Conservation (phyloP, 2,329 filamentous ascomycete genomes). For the Trichoderma brevicompactum region DNA sequence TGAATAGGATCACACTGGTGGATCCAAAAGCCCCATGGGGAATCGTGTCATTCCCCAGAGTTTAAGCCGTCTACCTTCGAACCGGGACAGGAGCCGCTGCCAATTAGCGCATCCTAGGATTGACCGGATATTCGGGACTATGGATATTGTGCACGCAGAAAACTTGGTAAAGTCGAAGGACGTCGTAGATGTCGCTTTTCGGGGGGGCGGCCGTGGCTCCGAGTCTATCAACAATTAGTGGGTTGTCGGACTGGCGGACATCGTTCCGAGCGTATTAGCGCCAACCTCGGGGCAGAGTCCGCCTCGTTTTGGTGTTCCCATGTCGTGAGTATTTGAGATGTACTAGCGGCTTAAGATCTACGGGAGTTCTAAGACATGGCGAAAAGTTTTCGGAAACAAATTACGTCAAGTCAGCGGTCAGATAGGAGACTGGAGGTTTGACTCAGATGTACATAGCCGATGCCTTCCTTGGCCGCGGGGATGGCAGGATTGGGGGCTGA, state of each 20-base stretch:
- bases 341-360: neutral
- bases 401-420: neutral
- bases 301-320: neutral
- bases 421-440: neutral
- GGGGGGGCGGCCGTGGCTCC: neutral
- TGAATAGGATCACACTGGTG: neutral
- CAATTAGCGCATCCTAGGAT: neutral
- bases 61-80: neutral
- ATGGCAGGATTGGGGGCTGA: neutral
- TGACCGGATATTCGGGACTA: neutral
- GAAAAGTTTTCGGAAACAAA: neutral
- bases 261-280: neutral
- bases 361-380: neutral
- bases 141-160: neutral
- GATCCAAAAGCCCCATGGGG: conserved; percentile 1
- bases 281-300: neutral
- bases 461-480: neutral
- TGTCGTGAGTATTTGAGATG: neutral
- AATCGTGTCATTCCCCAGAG: neutral
- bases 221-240: neutral
- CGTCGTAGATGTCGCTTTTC: neutral
- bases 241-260: neutral
- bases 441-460: neutral
- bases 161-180: neutral
- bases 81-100: neutral